These are phyloP conservation scores for Carex scoparia DNA, from an alignment of 176 grass and related monocot genomes.

Conservation along the genomic window DNA sequence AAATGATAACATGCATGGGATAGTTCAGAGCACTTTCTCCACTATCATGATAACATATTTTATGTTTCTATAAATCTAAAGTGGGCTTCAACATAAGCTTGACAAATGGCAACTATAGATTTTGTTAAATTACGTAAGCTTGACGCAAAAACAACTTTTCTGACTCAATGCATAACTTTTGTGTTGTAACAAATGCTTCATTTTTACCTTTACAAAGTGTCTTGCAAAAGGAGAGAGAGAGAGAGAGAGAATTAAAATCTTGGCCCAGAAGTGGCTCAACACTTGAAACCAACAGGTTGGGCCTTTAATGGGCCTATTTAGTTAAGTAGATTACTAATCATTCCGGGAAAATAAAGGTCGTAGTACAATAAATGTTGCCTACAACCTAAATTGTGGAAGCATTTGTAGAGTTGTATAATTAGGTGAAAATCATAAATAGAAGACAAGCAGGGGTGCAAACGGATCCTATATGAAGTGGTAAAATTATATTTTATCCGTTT, in stretches of 20 bases:
- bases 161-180: not conserved
- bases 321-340: not conserved
- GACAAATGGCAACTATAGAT: constrained; percentile 4
- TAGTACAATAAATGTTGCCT: not conserved
- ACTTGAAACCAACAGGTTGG: not conserved
- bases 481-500: too few species aligned
- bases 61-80: not conserved
- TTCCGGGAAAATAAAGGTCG: not conserved
- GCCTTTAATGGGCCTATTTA: not conserved
- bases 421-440: not conserved
- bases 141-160: not conserved
- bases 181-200: not conserved
- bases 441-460: too few species aligned
- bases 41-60: not conserved
- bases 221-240: too few species aligned
- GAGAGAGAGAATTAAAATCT: too few species aligned
- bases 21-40: constrained; percentile 5
- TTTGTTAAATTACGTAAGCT: not conserved
- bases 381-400: not conserved
- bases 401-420: not conserved
- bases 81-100: not conserved
- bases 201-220: not conserved
- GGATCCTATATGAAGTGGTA: too few species aligned
- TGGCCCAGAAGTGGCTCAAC: not conserved
- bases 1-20: constrained; percentile 14